Conservation (phyloP, 2,329 filamentous ascomycete species). For the Pseudogymnoascus sp. region DNA sequence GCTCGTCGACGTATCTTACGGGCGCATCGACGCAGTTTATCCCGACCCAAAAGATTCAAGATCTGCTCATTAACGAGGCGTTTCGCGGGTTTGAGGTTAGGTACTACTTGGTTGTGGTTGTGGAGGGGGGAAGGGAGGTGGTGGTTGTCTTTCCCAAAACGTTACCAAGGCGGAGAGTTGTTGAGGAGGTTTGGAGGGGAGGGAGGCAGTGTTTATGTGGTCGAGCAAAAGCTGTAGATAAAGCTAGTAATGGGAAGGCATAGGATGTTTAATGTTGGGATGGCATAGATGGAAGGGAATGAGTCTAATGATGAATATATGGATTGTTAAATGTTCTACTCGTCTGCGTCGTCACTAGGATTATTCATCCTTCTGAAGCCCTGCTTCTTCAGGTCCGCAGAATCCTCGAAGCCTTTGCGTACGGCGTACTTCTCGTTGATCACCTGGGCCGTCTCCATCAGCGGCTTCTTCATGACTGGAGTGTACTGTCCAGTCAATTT, state of each 20-base stretch:
- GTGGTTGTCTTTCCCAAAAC: conserved; percentile 90
- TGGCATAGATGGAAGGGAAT: conserved; percentile 10
- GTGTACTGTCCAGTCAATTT: conserved; percentile 45
- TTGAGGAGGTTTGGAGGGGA: conserved; percentile 88
- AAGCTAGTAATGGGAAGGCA: conserved; percentile 23
- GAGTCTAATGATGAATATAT: conserved; percentile 8
- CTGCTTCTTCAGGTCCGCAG: conserved; percentile 36
- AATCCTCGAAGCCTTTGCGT: conserved; percentile 46
- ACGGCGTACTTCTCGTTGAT: conserved; percentile 54
- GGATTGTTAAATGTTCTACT: conserved; percentile 16
- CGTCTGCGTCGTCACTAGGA: conserved; percentile 24
- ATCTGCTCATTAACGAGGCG: conserved; percentile 90
- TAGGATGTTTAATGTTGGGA: conserved; percentile 6
- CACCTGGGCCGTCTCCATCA: conserved; percentile 42
- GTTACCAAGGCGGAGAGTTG: conserved; percentile 61
- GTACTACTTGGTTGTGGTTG: conserved; percentile 83
- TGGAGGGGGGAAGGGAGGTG: conserved; percentile 77
- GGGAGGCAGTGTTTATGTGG: conserved; percentile 75
- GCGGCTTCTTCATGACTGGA: conserved; percentile 43
- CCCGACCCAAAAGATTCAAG: conserved; percentile 82
- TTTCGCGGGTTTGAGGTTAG: conserved; percentile 86
- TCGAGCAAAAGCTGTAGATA: conserved; percentile 19
- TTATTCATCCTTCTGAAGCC: conserved; percentile 22
- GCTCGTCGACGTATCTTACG: conserved; percentile 57
- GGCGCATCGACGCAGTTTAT: conserved; percentile 64